Conservation (phyloP, 192 early-diverging fungal genomes). For the Backusella luteola region DNA sequence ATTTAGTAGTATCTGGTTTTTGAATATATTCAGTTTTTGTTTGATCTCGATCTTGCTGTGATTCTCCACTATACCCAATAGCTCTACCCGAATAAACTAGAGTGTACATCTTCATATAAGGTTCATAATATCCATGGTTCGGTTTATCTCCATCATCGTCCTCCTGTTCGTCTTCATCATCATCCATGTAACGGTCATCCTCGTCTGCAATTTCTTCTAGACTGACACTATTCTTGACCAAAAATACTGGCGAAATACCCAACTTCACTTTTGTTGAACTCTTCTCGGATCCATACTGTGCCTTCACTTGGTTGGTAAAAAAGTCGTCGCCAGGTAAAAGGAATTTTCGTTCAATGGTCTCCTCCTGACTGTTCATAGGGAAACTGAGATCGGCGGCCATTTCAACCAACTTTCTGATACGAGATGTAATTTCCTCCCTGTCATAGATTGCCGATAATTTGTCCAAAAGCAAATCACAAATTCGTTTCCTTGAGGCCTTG, state of each 20-base stretch:
- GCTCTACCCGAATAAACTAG: constrained; percentile 7
- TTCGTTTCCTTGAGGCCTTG: background rate
- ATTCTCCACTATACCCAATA: background rate
- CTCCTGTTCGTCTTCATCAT: background rate
- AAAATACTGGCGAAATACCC: constrained; percentile 4
- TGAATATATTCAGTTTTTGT: background rate
- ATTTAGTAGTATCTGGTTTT: background rate
- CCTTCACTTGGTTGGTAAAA: background rate
- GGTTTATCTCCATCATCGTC: background rate
- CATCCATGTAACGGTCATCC: background rate
- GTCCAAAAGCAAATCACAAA: background rate
- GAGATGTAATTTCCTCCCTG: background rate
- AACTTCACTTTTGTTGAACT: background rate
- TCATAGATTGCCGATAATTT: background rate
- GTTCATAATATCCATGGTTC: background rate
- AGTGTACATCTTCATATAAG: background rate
- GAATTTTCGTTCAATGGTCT: background rate
- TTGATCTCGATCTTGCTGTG: background rate
- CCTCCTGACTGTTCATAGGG: constrained; percentile 3
- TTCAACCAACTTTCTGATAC: background rate
- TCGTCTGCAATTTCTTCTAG: background rate
- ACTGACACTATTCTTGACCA: background rate
- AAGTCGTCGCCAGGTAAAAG: background rate
- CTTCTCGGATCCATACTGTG: background rate
- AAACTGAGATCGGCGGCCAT: constrained; percentile 10